A percentile compares a stretch with the other conserved stretches of the same genome.
Evolutionary conservation across 2,329 filamentous ascomycete genomes (phyloP).

Genomic region (Dendryphion nanum): DNA sequence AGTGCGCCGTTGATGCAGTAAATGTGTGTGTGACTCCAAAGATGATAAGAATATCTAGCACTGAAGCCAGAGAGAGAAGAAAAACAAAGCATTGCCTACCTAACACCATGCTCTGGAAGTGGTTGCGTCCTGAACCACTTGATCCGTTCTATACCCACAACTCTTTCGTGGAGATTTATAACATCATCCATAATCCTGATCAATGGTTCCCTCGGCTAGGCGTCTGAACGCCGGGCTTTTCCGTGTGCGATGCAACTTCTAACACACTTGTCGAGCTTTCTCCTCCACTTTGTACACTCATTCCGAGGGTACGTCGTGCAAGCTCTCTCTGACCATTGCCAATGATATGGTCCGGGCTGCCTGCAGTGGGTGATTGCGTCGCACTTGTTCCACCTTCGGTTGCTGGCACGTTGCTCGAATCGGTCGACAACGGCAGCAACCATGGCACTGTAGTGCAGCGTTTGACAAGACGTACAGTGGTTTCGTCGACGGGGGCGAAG

Average conservation of each 20-base stretch:
- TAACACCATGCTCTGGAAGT: too few species aligned
- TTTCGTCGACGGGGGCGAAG: constrained; percentile 79
- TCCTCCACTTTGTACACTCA: constrained; percentile 35
- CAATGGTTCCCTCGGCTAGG: constrained; percentile 32
- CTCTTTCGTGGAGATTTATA: too few species aligned
- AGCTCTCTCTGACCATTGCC: constrained; percentile 37
- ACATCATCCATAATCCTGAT: too few species aligned
- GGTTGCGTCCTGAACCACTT: too few species aligned
- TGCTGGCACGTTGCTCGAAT: constrained; percentile 19
- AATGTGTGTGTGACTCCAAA: too few species aligned
- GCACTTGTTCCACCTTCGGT: constrained; percentile 16
- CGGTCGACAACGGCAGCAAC: constrained; percentile 43
- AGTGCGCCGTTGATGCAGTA: too few species aligned
- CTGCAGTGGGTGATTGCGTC: constrained; percentile 20
- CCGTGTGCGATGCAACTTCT: constrained; percentile 40
- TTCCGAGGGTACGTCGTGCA: constrained; percentile 38
- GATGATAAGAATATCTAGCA: too few species aligned
- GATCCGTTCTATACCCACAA: too few species aligned
- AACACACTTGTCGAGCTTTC: constrained; percentile 40
- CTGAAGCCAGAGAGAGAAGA: too few species aligned
- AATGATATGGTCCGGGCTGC: constrained; percentile 12
- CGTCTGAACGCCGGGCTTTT: constrained; percentile 42
- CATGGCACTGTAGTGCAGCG: constrained; percentile 73
- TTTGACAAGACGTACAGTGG: constrained; percentile 72
- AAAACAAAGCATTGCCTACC: too few species aligned